Conservation (phyloP, 2,329 filamentous ascomycete genomes). For the Metarhizium guizhouense region DNA sequence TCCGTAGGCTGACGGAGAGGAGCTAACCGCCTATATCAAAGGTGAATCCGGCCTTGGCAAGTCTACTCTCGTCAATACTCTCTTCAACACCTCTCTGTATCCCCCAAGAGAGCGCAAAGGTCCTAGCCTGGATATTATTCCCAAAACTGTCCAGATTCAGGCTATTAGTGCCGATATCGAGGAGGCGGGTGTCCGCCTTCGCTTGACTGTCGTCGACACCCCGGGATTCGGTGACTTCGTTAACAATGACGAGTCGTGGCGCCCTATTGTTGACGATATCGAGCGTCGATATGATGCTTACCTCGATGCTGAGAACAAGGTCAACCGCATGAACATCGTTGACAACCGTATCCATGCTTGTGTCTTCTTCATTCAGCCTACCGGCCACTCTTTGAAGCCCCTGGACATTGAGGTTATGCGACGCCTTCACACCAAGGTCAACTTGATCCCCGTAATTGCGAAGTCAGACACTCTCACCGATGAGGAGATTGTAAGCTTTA, state of each 20-base stretch:
- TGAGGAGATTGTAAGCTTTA: conserved; percentile 90
- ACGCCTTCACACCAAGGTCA: conserved; percentile 98
- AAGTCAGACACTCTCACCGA: conserved; percentile 98
- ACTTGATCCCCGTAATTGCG: conserved; percentile 97
- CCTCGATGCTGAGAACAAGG: conserved; percentile 98
- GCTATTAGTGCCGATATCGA: conserved; percentile 96
- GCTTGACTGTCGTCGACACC: conserved; percentile 93
- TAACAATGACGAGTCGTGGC: conserved; percentile 99
- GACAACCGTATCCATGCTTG: conserved; percentile 99
- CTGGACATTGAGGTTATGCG: conserved; percentile 99
- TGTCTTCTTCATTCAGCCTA: conserved; percentile 99
- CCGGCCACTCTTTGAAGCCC: conserved; percentile 95
- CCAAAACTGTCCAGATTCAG: conserved; percentile 93
- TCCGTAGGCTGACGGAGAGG: not conserved
- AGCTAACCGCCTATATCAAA: conserved; percentile 26
- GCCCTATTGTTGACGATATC: conserved; percentile 98
- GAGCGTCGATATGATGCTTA: conserved; percentile 98
- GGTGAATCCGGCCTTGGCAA: conserved; percentile 99
- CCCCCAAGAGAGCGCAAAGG: conserved; percentile 97
- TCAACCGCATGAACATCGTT: conserved; percentile 99
- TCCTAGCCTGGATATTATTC: conserved; percentile 93
- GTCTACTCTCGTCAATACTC: conserved; percentile 96
- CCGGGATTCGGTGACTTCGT: conserved; percentile 98
- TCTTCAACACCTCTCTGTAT: conserved; percentile 99
- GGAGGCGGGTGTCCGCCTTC: conserved; percentile 94